Conservation (phyloP, 306 rosid species). For the Hylodesmum podocarpum region DNA sequence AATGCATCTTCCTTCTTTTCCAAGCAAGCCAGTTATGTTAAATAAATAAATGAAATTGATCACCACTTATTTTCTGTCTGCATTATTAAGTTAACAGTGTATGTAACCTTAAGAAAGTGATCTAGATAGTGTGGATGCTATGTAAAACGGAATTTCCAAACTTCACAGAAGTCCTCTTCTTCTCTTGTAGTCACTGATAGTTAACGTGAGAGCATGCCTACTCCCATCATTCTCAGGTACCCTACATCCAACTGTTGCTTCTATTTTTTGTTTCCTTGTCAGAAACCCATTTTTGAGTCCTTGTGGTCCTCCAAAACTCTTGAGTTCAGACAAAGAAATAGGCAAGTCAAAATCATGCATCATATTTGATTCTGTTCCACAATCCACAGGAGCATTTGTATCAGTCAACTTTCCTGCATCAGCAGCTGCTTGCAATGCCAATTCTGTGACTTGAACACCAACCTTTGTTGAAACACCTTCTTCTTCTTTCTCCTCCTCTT, state of each 20-base stretch:
- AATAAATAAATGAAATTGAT: not conserved
- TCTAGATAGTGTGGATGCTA: not conserved
- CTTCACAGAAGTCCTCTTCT: slow-evolving; percentile 57
- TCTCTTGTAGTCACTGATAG: slow-evolving; percentile 61
- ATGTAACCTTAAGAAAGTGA: not conserved
- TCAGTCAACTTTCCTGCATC: slow-evolving; percentile 57
- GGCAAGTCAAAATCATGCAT: slow-evolving; percentile 54
- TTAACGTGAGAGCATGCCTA: slow-evolving; percentile 43
- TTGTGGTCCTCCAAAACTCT: slow-evolving; percentile 45
- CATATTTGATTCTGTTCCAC: slow-evolving; percentile 41
- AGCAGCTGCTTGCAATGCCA: no score
- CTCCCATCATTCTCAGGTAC: slow-evolving; percentile 45
- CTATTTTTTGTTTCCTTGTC: slow-evolving; percentile 55
- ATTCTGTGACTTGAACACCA: slow-evolving; percentile 37
- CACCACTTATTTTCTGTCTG: not conserved
- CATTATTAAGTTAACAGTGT: not conserved
- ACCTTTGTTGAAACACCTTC: not conserved
- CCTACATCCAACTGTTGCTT: slow-evolving; percentile 53
- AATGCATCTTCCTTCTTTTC: not conserved
- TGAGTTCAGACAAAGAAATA: slow-evolving; percentile 47
- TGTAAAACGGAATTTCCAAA: not conserved
- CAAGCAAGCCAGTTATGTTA: not conserved
- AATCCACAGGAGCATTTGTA: slow-evolving; percentile 53
- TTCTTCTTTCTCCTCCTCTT: not conserved
- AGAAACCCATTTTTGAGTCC: slow-evolving; percentile 45